phyloP scores from a whole-genome alignment of 441 rosid species.

The Geranium incanum region DNA sequence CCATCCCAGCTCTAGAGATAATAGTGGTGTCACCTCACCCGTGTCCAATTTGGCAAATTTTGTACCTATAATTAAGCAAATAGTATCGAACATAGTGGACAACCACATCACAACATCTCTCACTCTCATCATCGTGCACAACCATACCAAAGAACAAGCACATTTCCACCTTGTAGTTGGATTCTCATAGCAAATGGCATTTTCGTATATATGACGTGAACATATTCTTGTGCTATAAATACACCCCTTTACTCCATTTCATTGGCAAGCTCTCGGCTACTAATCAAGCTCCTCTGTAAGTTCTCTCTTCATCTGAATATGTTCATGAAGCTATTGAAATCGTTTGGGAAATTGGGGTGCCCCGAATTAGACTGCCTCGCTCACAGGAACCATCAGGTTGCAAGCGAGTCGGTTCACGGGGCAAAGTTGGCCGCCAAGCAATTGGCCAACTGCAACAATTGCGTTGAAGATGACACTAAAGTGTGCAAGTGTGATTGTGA shows the following conservation, averaged over 20 bases:
- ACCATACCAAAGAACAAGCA: background rate
- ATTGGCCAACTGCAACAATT: constrained; percentile 26
- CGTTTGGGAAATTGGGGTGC: constrained; percentile 1
- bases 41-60: background rate
- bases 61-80: background rate
- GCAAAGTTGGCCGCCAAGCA: constrained; percentile 18
- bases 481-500: constrained; percentile 19
- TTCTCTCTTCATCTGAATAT: background rate
- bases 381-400: constrained; percentile 21
- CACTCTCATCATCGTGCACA: background rate
- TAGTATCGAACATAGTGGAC: too few relatives aligned
- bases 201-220: background rate
- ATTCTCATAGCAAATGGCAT: background rate
- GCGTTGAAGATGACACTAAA: constrained; percentile 30
- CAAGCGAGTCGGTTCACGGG: constrained; percentile 28
- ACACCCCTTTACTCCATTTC: background rate
- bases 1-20: too few relatives aligned
- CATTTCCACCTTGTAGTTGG: background rate
- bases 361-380: constrained; percentile 10
- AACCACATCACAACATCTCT: too few relatives aligned
- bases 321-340: constrained; percentile 2
- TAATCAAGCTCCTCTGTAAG: background rate
- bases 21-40: background rate
- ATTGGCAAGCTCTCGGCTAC: background rate
- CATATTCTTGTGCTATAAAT: background rate